A percentile compares a stretch with the other conserved stretches of the same genome.
phyloP scores from a whole-genome alignment of 2,329 filamentous ascomycete genomes.

The Calonectria hongkongensis region DNA sequence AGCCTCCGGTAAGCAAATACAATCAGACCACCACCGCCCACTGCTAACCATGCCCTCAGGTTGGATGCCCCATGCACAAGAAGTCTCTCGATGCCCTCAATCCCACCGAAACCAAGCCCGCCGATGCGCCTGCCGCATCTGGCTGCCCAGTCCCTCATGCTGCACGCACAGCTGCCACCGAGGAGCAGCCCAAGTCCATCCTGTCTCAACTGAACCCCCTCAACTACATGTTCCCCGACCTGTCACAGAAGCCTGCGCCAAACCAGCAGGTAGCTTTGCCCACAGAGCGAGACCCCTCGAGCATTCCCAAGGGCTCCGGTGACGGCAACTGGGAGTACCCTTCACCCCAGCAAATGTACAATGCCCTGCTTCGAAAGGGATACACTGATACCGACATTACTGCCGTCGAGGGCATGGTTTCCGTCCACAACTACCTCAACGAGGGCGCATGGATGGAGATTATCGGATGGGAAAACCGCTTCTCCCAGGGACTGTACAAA shows the following conservation, averaged over 20 bases:
- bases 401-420: slow-evolving; percentile 96
- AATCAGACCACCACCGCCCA: slow-evolving; percentile 12
- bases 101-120: slow-evolving; percentile 52
- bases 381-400: slow-evolving; percentile 96
- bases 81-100: slow-evolving; percentile 21
- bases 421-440: slow-evolving; percentile 98
- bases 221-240: slow-evolving; percentile 95
- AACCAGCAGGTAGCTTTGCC: slow-evolving; percentile 85
- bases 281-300: slow-evolving; percentile 87
- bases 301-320: slow-evolving; percentile 90
- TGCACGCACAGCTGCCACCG: slow-evolving; percentile 45
- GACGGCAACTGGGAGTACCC: slow-evolving; percentile 97
- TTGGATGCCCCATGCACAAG: slow-evolving; percentile 74
- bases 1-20: slow-evolving; percentile 58
- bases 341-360: slow-evolving; percentile 99
- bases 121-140: slow-evolving; percentile 62
- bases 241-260: slow-evolving; percentile 86
- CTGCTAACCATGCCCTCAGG: slow-evolving; percentile 60
- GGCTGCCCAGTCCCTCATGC: slow-evolving; percentile 68
- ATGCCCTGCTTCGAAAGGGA: slow-evolving; percentile 95
- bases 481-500: slow-evolving; percentile 81
- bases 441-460: slow-evolving; percentile 98
- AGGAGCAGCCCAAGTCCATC: slow-evolving; percentile 65
- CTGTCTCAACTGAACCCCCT: slow-evolving; percentile 79
- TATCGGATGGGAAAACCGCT: slow-evolving; percentile 92